phyloP scores from a whole-genome alignment of 208 protist genomes.

The Leishmania lainsoni region DNA sequence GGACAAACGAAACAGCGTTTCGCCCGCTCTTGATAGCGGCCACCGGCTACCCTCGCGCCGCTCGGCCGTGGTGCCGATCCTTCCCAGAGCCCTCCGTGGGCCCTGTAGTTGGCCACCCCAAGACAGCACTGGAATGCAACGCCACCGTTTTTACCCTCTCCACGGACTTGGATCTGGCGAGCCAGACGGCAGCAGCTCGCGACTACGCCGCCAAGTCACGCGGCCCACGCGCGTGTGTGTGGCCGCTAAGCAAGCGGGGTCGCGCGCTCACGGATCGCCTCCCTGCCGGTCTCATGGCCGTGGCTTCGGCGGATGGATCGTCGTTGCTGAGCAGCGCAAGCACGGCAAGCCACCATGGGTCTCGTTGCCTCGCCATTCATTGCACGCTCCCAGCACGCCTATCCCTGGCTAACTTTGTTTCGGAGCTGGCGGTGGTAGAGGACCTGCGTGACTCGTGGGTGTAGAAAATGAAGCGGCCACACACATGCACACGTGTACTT shows the following conservation, averaged over 20 bases:
- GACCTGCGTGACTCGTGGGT: conserved; percentile 13
- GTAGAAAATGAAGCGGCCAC: neutral
- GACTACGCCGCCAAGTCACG: conserved; percentile 49
- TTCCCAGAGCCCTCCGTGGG: conserved; percentile 46
- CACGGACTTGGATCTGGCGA: conserved; percentile 46
- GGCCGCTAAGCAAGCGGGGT: conserved; percentile 71
- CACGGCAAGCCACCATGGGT: conserved; percentile 10
- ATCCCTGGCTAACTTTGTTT: conserved; percentile 51
- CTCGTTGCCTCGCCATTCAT: conserved; percentile 60
- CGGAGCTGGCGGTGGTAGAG: conserved; percentile 44
- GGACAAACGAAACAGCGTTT: conserved; percentile 22
- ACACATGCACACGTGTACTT: neutral
- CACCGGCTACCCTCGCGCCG: conserved; percentile 33
- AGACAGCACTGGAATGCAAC: neutral
- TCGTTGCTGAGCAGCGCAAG: conserved; percentile 7
- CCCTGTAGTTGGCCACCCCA: neutral
- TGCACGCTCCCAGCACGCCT: conserved; percentile 60
- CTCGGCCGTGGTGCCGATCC: conserved; percentile 56
- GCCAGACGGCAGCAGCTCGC: conserved; percentile 13
- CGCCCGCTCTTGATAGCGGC: conserved; percentile 35
- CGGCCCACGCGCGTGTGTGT: conserved; percentile 33
- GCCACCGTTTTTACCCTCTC: conserved; percentile 25
- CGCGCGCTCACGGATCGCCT: conserved; percentile 63
- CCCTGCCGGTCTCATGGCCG: conserved; percentile 60
- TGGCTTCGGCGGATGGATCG: conserved; percentile 23